Conservation (phyloP, 2,329 filamentous ascomycete species). For the Blumeriella jaapii region DNA sequence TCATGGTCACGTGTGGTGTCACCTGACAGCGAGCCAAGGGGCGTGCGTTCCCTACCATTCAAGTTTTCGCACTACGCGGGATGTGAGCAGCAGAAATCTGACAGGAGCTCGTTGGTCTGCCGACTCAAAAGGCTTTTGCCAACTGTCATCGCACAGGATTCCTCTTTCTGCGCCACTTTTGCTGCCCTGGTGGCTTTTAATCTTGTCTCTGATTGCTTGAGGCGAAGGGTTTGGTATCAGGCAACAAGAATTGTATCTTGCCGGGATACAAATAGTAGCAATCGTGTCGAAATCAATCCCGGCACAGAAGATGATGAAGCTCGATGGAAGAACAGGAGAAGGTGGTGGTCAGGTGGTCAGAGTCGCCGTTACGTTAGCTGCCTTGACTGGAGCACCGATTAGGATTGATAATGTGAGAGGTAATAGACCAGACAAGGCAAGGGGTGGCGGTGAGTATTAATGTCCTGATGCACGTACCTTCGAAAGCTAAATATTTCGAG, state of each 20-base stretch:
- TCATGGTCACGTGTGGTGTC: too few relatives aligned
- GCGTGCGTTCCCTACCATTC: too few relatives aligned
- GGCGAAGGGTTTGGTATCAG: conserved; percentile 39
- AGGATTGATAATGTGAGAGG: conserved; percentile 43
- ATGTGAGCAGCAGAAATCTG: conserved; percentile 27
- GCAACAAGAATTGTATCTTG: conserved; percentile 4
- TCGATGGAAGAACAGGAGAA: conserved; percentile 48
- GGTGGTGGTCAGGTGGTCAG: conserved; percentile 51
- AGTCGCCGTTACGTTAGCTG: conserved; percentile 42
- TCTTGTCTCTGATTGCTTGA: conserved; percentile 34
- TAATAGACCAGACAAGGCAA: conserved; percentile 31
- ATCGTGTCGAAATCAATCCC: conserved; percentile 1
- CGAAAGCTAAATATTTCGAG: conserved; percentile 27
- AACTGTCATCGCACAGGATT: conserved; percentile 33
- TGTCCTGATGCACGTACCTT: background rate
- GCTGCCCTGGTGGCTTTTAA: conserved; percentile 37
- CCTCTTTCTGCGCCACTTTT: conserved; percentile 39
- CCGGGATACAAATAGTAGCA: background rate
- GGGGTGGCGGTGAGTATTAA: conserved; percentile 16
- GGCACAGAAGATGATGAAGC: conserved; percentile 30
- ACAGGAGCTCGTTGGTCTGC: conserved; percentile 13
- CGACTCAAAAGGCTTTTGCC: conserved; percentile 22
- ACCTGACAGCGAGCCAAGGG: too few relatives aligned
- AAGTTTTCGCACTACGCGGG: too few relatives aligned
- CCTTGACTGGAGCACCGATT: conserved; percentile 42